phyloP scores from a whole-genome alignment of 1,139 yeast species.

The Saccharomyces hybrid region DNA sequence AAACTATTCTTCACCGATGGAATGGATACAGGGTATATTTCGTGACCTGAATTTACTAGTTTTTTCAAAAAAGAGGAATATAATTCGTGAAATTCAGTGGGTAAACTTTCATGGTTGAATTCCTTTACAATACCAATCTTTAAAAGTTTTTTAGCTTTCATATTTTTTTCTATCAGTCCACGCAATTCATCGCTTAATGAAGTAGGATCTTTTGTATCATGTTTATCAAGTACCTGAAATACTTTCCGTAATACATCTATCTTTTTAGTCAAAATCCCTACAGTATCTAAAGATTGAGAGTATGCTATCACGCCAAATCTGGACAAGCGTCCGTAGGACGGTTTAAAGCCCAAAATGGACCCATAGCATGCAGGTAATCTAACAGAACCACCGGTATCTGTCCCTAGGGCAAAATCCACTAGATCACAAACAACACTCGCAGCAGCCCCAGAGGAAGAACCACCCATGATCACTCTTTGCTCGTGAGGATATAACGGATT shows the following conservation, averaged over 20 bases:
- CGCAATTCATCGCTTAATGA: slow-evolving; percentile 42
- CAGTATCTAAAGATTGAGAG: slow-evolving; percentile 92
- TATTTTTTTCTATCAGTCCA: slow-evolving; percentile 20
- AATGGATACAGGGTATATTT: slow-evolving; percentile 54
- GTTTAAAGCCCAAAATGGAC: slow-evolving; percentile 80
- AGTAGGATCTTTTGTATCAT: slow-evolving; percentile 79
- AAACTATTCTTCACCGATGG: slow-evolving; percentile 62
- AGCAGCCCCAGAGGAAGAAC: slow-evolving; percentile 95
- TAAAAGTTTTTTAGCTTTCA: slow-evolving; percentile 20
- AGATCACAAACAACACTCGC: slow-evolving; percentile 73
- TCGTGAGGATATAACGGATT: slow-evolving; percentile 51
- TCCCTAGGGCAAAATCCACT: slow-evolving; percentile 73
- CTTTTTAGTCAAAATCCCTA: slow-evolving; percentile 64
- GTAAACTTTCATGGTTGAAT: slow-evolving; percentile 50
- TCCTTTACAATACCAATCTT: slow-evolving; percentile 70
- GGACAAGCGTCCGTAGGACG: slow-evolving; percentile 84
- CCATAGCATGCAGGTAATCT: slow-evolving; percentile 87
- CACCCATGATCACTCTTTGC: slow-evolving; percentile 54
- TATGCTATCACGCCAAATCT: slow-evolving; percentile 89
- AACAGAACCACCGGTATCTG: slow-evolving; percentile 97
- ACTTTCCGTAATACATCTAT: slow-evolving; percentile 42
- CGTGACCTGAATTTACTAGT: slow-evolving; percentile 46
- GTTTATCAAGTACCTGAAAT: slow-evolving; percentile 47
- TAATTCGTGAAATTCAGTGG: slow-evolving; percentile 38
- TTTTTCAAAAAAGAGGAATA: slow-evolving; percentile 43